Base-by-base conservation (phyloP, 2,329 filamentous ascomycete genomes). In the Calonectria henricotiae region DNA sequence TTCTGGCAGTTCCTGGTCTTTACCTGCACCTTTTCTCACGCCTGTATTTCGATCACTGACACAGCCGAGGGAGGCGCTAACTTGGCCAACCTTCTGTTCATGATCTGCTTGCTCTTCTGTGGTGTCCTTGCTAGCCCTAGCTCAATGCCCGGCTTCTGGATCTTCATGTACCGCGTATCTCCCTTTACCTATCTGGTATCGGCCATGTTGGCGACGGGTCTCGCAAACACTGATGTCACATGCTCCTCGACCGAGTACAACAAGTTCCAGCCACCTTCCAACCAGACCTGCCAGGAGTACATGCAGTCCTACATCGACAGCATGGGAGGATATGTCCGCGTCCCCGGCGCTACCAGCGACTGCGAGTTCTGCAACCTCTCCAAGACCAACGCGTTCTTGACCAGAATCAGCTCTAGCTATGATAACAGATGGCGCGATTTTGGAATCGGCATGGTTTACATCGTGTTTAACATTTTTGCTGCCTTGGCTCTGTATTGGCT, bases 81-180 rank as follows among this genome's bases (percentile, higher is more conserved):
- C 77, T 82, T 94, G 60, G 91, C 90, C 62, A 91, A 92, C 55
- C 78, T 93, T 47, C 79, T 91, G 74, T 93, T 93, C 83, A 88
- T 89, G 64, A 82, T 94, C 66, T 88, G 85, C 32, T 83, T 94
- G 23, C 85, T 91, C 71, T 94, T 93, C 86, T 91, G 90, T 73
- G 84, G 82, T 70, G 90, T 94, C 30, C 84, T 94, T 69, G 90
- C 89, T 1, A 80, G 85, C 2, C 90, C 91, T 0, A 76, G 80
- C 0, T 80, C 83, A 1, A 86, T 94, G 49, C 92, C 92, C 0
- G 84, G 87, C 2, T 93, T 94, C 85, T 94, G 92, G 92, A 89
- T 90, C 74, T 92, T 91, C 83, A 91, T 93, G 88, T 93, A 93
- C 80, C 87, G 91, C 43, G 82, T 92, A 47, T 92, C 89, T 0